phyloP scores from a whole-genome alignment of 345 rosid genomes.

The Rhodamnia rubescens region DNA sequence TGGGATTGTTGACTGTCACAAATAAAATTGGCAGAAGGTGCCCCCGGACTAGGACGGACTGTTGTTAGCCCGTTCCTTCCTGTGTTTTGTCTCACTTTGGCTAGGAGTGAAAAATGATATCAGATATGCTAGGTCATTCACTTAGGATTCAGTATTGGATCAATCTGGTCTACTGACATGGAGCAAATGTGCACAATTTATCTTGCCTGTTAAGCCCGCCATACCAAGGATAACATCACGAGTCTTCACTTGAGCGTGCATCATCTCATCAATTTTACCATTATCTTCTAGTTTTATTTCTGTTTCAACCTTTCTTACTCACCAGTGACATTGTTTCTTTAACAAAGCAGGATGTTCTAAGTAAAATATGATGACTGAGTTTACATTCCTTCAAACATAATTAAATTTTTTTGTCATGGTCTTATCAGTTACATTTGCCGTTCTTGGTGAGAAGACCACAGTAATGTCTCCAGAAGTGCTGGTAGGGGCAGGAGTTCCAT shows the following conservation, averaged over 20 bases:
- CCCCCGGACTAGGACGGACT: not conserved
- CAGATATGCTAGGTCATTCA: not conserved
- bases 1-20: not conserved
- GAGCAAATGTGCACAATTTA: not conserved
- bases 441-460: slow-evolving; percentile 96
- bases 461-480: slow-evolving; percentile 98
- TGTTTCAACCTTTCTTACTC: not conserved
- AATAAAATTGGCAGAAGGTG: too few species aligned
- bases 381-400: not conserved
- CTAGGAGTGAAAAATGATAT: not conserved
- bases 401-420: not conserved
- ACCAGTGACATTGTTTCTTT: not conserved
- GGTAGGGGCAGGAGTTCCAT: slow-evolving; percentile 79
- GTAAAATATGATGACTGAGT: not conserved
- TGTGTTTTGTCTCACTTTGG: not conserved
- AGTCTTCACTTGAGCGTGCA: not conserved
- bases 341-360: not conserved
- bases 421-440: slow-evolving; percentile 60
- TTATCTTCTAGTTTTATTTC: not conserved
- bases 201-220: not conserved
- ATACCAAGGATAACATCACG: not conserved
- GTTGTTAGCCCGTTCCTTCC: not conserved
- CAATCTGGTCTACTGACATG: not conserved
- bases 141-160: not conserved
- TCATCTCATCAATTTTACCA: not conserved